Base-by-base conservation (phyloP, 179 eudicot genomes). In the Spinacia oleracea region DNA sequence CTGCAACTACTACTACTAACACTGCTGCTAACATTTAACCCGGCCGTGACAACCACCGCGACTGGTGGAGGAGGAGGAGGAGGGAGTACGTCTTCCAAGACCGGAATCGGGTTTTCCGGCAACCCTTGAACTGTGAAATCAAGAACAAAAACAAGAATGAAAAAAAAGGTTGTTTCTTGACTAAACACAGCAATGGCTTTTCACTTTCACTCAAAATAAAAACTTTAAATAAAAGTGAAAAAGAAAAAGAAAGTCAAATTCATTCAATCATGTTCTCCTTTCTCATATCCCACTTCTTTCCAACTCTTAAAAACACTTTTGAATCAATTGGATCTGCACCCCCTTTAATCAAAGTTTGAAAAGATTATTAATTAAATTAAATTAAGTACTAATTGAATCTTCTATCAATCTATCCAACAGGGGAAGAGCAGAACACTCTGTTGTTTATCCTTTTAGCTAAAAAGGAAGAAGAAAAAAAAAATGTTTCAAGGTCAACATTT, bases 1-100 rank as follows among this genome's bases (percentile, higher is more conserved):
- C 83, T 80, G 82, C 85, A 82, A 68, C 88, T 86, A 76, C 81
- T 86, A 81, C 87, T 85, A 55, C 84, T 85, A n/a, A n/a, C n/a
- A 79, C 89, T 83, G 77, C 88, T 75, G 71, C 84, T 77, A 77
- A 81, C 86, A 16, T 85, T 84, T 21, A 87, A 55, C 45, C 82
- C 81, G 1, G 90, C n/a, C 1, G 77, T 4, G 29, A 20, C 80
- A 0, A 23, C 46, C n/a, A 72, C 63, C 7, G 81, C n/a, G n/a
- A n/a, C n/a, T n/a, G n/a, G n/a, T n/a, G n/a, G n/a, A n/a, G n/a
- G n/a, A n/a, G n/a, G n/a, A n/a, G n/a, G n/a, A n/a, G n/a, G 74
- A 9, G 80, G 79, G 38, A 83, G 82, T 20, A 88, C 64, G 63
- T 87, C 87, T 46, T 89, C 90, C 40, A 84, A 20, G 51, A 81